phyloP scores from a whole-genome alignment of 768 basidiomycete genomes.

The Cystobasidium ongulense region DNA sequence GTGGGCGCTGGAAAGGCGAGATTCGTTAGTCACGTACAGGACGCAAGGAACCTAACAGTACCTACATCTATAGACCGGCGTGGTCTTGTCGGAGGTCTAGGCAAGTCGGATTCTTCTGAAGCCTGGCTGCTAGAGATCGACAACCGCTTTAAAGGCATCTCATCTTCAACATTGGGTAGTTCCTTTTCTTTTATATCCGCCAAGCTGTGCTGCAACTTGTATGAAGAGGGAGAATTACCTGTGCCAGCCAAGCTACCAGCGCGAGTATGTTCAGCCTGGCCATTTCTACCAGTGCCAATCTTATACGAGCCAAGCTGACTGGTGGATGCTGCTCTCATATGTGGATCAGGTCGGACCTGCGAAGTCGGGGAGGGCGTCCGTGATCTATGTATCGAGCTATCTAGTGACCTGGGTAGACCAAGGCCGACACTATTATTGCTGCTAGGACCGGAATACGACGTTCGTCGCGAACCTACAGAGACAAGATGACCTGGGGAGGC shows the following conservation, averaged over 20 bases:
- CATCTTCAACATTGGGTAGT: background rate
- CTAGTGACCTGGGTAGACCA: background rate
- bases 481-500: background rate
- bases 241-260: background rate
- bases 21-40: background rate
- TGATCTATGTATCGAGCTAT: background rate
- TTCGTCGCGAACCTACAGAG: background rate
- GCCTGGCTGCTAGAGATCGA: background rate
- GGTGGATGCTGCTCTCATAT: constrained; percentile 4
- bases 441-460: background rate
- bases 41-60: too few relatives aligned
- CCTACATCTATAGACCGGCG: background rate
- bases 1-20: background rate
- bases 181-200: background rate
- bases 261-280: constrained; percentile 1
- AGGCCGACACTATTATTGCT: background rate
- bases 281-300: constrained; percentile 11
- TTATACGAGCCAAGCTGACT: constrained; percentile 3
- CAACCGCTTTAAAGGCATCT: background rate
- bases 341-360: background rate
- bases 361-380: constrained; percentile 14
- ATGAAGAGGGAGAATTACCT: background rate
- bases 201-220: background rate
- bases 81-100: background rate
- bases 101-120: background rate